phyloP scores from a whole-genome alignment of 108 stramenopile genomes.

The Skeletonema costatum region DNA sequence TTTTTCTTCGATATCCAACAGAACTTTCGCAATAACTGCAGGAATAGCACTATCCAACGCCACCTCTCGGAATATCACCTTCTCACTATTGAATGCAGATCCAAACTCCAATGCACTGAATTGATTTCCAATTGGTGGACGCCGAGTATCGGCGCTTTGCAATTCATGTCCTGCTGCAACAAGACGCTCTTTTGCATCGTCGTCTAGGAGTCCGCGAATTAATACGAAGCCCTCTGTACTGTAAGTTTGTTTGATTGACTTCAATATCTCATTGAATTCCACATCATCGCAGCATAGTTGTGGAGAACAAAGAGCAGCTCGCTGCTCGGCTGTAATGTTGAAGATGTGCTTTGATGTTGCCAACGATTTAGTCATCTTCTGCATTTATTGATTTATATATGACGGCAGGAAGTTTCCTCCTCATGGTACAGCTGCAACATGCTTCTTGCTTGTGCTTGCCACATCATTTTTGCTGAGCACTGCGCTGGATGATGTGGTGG shows the following conservation, averaged over 20 bases:
- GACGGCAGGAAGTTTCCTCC: too few relatives aligned
- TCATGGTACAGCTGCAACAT: too few relatives aligned
- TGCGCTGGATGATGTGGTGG: too few relatives aligned
- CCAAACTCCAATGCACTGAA: conserved; percentile 17
- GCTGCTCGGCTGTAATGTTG: background rate
- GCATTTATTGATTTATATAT: too few relatives aligned
- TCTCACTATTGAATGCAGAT: conserved; percentile 1
- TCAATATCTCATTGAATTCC: background rate
- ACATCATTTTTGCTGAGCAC: too few relatives aligned
- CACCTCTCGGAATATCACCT: conserved; percentile 7
- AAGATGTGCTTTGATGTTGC: background rate
- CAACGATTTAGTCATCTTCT: background rate
- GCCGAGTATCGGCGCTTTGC: background rate
- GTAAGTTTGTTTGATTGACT: background rate
- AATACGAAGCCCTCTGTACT: conserved; percentile 4
- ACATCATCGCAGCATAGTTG: background rate
- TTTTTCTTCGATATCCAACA: conserved; percentile 12
- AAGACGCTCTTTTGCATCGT: background rate
- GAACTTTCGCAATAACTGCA: conserved; percentile 3
- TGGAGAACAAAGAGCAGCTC: background rate
- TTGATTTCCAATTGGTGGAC: background rate
- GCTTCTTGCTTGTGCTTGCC: too few relatives aligned
- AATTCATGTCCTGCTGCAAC: background rate
- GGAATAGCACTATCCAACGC: conserved; percentile 16
- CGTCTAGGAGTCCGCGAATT: conserved; percentile 9